phyloP scores from a whole-genome alignment of 1,139 yeast species.

The Zygosaccharomyces sapae region DNA sequence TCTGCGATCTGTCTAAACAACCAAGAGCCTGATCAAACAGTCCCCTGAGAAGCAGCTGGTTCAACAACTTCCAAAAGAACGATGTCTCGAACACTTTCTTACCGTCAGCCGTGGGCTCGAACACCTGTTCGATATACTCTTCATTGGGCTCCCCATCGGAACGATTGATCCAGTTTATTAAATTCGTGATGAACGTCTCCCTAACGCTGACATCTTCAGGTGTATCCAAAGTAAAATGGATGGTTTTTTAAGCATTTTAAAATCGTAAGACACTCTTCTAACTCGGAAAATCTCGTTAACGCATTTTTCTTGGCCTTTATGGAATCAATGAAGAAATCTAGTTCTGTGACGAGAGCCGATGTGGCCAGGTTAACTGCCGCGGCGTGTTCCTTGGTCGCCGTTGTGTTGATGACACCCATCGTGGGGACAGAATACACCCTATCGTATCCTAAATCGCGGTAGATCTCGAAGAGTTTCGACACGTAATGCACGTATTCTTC shows the following conservation, averaged over 20 bases:
- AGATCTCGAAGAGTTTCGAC: slow-evolving; percentile 39
- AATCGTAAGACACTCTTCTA: slow-evolving; percentile 48
- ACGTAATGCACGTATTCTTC: slow-evolving; percentile 39
- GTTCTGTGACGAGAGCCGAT: slow-evolving; percentile 34
- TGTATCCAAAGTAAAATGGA: slow-evolving; percentile 46
- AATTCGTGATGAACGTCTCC: slow-evolving; percentile 25
- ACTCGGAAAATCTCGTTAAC: slow-evolving; percentile 36
- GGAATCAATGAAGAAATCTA: slow-evolving; percentile 36
- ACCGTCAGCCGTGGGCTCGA: slow-evolving; percentile 24
- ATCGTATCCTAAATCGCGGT: slow-evolving; percentile 39
- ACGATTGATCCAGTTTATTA: slow-evolving; percentile 61
- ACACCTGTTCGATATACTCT: slow-evolving; percentile 39
- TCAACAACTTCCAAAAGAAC: slow-evolving; percentile 61
- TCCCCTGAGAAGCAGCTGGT: slow-evolving; percentile 61
- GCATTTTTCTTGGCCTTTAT: slow-evolving; percentile 21
- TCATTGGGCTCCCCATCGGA: slow-evolving; percentile 58
- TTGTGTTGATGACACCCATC: slow-evolving; percentile 38
- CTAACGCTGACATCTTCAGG: slow-evolving; percentile 43
- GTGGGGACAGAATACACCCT: slow-evolving; percentile 38
- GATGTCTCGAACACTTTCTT: slow-evolving; percentile 52
- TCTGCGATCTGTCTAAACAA: slow-evolving; percentile 42
- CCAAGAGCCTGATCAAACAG: slow-evolving; percentile 51
- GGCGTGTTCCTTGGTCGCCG: slow-evolving; percentile 35
- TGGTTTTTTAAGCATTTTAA: slow-evolving; percentile 56
- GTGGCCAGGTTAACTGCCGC: slow-evolving; percentile 37